A percentile compares a stretch with the other conserved stretches of the same genome.
Conservation (phyloP, 1,284 basidiomycete genomes). For the Heliocybe sulcata region DNA sequence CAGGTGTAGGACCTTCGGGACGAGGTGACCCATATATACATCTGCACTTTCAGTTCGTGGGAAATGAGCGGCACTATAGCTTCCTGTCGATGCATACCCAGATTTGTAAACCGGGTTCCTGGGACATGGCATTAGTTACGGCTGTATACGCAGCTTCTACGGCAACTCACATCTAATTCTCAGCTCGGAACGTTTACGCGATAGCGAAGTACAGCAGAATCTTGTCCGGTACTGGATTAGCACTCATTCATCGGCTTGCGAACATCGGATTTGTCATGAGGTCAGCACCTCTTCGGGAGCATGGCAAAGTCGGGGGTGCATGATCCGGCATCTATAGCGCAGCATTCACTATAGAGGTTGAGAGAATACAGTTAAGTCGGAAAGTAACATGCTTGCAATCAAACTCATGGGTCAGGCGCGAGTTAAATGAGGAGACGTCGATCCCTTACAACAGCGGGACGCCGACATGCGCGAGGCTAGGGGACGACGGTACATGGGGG, state of each 20-base stretch:
- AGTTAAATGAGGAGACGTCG: background rate
- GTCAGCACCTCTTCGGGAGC: background rate
- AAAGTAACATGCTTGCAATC: background rate
- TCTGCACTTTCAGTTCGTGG: background rate
- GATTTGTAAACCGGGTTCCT: background rate
- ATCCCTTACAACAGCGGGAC: background rate
- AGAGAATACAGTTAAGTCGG: background rate
- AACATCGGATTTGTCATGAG: background rate
- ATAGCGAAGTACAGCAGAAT: background rate
- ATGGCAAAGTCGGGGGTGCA: background rate
- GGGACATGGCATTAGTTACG: background rate
- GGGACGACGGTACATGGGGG: background rate
- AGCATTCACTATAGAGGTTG: background rate
- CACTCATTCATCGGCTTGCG: background rate
- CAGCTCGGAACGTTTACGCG: background rate
- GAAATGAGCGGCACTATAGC: background rate
- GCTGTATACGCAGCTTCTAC: background rate
- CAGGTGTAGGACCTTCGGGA: background rate
- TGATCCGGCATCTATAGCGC: background rate
- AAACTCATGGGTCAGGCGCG: background rate
- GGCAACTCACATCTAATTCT: conserved; percentile 1
- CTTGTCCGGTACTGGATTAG: background rate
- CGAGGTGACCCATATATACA: background rate
- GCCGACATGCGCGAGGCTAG: background rate
- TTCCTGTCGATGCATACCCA: background rate